Evolutionary conservation across 306 rosid genomes (phyloP), one percentile per base, ranked within the genome.

Genomic region (Casuarina equisetifolia): DNA sequence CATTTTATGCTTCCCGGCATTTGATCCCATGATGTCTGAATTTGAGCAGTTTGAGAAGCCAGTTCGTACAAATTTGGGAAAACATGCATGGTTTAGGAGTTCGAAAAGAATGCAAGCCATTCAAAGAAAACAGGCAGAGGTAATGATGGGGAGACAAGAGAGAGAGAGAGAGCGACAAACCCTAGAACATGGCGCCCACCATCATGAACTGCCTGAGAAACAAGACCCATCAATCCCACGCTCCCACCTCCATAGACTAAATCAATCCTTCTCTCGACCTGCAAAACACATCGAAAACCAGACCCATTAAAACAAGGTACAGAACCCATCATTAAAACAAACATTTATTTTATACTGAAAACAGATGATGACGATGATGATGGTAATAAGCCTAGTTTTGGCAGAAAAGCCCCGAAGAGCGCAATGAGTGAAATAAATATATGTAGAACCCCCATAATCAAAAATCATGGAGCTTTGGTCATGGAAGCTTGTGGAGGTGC

Each of bases 121-220:
- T 69, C 51, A 52, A 54, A 55, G 57, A 62, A 85, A 76, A 64
- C 43, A 35, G 70, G 36, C 53, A 20, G 20, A 40, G 13, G 44
- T 53, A 39, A 12, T 36, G 0, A 35, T 51, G 76, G 32, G 48
- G 35, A 50, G 61, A 62, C 35, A 76, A 79, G 70, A 59, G 81
- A 71, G 78, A 73, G 72, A 48, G 76, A 32, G 80, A 73, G 79
- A 57, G 81, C 70, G 42, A 87, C 87, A 84, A 83, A 96, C 99
- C 99, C 98, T 78, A 96, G 87, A 84, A 96, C 99, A 93, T 96
- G 98, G 72, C 98, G 99, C 75, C 99, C 99, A 74, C 99, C 99
- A 96, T 96, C 99, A 96, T 93, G 99, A 86, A 93, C 99, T 42
- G 98, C 99, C 93, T 91, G 98, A 84, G 99, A 96, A 91, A 96